A percentile compares a stretch with the other conserved stretches of the same genome.
phyloP scores from a whole-genome alignment of 305 asterid genomes.

The Fraxinus xanthoxyloides region DNA sequence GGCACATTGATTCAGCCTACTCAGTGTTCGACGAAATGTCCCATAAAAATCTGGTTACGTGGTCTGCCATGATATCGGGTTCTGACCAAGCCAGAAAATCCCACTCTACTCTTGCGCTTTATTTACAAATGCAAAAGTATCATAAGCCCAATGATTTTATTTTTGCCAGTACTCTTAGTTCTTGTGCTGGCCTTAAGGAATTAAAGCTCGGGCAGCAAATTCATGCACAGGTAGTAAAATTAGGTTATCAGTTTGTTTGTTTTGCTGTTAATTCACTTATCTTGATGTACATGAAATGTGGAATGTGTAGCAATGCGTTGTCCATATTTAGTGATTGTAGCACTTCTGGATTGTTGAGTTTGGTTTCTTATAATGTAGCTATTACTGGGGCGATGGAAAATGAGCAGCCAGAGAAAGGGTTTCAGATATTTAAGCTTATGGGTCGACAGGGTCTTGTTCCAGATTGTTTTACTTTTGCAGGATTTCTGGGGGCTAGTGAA shows the following conservation, averaged over 20 bases:
- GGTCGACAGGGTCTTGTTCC: constrained; percentile 49
- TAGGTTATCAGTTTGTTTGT: constrained; percentile 38
- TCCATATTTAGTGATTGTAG: constrained; percentile 30
- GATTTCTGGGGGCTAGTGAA: constrained; percentile 46
- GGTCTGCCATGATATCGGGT: constrained; percentile 81
- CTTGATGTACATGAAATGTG: constrained; percentile 66
- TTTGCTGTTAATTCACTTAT: constrained; percentile 63
- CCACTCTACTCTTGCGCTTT: constrained; percentile 40
- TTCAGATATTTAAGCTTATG: constrained; percentile 52
- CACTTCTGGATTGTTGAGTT: constrained; percentile 22
- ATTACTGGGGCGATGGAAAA: constrained; percentile 65
- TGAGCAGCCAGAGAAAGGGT: constrained; percentile 42
- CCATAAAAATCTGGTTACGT: constrained; percentile 54
- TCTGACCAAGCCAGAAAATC: constrained; percentile 48
- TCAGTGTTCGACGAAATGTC: constrained; percentile 60
- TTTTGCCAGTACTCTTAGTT: constrained; percentile 60
- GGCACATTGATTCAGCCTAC: constrained; percentile 36
- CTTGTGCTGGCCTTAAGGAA: constrained; percentile 55
- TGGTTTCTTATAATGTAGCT: constrained; percentile 56
- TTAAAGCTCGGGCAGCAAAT: constrained; percentile 52
- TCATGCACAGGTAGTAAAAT: constrained; percentile 55
- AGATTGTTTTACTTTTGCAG: constrained; percentile 72
- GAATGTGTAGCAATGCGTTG: constrained; percentile 48
- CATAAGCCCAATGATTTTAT: constrained; percentile 58
- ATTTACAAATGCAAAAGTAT: constrained; percentile 39